Conservation (phyloP, 2,329 filamentous ascomycete genomes). For the Aotearoamyces nothofagi region DNA sequence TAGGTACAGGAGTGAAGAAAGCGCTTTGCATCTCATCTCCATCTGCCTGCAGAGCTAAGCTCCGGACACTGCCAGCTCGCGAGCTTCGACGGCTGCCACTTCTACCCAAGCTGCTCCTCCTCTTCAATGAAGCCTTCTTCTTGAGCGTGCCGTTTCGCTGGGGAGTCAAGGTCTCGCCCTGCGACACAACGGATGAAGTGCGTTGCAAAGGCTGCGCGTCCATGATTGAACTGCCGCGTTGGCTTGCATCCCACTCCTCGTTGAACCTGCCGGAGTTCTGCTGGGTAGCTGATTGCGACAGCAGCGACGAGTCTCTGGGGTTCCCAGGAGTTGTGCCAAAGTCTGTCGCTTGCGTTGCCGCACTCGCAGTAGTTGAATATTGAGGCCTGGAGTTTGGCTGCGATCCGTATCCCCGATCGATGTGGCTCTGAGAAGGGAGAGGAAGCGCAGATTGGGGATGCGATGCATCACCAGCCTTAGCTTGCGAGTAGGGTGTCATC, state of each 20-base stretch:
- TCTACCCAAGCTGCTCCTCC: conserved; percentile 59
- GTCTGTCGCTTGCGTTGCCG: neutral
- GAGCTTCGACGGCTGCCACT: conserved; percentile 69
- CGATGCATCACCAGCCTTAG: too few species aligned
- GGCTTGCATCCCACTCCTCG: conserved; percentile 57
- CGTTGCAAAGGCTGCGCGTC: conserved; percentile 38
- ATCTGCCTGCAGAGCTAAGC: conserved; percentile 56
- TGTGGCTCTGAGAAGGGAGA: too few species aligned
- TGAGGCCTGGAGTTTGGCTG: too few species aligned
- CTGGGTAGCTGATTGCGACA: conserved; percentile 12
- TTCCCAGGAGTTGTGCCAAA: conserved; percentile 12
- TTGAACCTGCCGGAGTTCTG: conserved; percentile 36
- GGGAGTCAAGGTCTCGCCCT: conserved; percentile 21
- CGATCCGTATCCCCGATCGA: too few species aligned
- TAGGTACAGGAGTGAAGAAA: conserved; percentile 83
- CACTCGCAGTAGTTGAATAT: too few species aligned
- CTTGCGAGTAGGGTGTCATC: too few species aligned
- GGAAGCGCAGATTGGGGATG: too few species aligned
- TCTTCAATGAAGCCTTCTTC: conserved; percentile 71
- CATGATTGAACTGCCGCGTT: conserved; percentile 48
- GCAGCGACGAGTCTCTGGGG: conserved; percentile 9
- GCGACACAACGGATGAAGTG: conserved; percentile 35
- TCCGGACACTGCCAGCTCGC: conserved; percentile 75
- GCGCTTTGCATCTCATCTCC: conserved; percentile 62
- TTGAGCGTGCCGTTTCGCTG: conserved; percentile 60